A percentile compares a stretch with the other conserved stretches of the same genome.
Conservation (phyloP, 1,284 basidiomycete genomes). For the Trametes polyzona region DNA sequence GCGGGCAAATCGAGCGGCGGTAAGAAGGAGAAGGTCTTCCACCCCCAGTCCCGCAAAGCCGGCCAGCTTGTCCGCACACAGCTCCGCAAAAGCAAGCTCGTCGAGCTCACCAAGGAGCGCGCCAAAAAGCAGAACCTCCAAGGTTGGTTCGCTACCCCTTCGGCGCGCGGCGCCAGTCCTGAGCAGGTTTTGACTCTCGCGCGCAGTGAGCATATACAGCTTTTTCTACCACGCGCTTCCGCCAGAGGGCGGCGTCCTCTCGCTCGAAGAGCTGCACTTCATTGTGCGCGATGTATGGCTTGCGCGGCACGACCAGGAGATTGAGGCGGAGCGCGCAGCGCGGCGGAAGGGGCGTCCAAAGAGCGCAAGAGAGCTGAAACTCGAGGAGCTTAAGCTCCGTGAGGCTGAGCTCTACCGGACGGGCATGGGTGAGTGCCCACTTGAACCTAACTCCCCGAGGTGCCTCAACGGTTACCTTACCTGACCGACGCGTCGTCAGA, state of each 20-base stretch:
- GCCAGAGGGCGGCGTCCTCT: constrained; percentile 56
- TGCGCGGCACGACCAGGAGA: constrained; percentile 68
- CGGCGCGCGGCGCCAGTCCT: too few relatives aligned
- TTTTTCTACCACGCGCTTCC: constrained; percentile 84
- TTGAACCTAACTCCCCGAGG: too few relatives aligned
- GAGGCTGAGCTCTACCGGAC: constrained; percentile 81
- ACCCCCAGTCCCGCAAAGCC: constrained; percentile 83
- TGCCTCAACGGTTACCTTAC: not conserved
- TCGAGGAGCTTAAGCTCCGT: constrained; percentile 73
- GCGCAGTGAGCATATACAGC: constrained; percentile 69
- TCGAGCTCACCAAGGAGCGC: constrained; percentile 58
- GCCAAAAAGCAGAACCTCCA: constrained; percentile 56
- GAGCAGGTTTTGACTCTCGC: too few relatives aligned
- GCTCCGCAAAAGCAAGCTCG: constrained; percentile 73
- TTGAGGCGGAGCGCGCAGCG: constrained; percentile 64
- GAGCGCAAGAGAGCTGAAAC: constrained; percentile 65
- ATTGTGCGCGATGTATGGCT: constrained; percentile 77
- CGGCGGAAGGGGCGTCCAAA: constrained; percentile 82
- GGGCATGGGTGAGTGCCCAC: constrained; percentile 70
- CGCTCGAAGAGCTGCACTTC: constrained; percentile 69
- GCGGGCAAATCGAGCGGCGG: constrained; percentile 26
- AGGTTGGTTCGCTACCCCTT: constrained; percentile 41
- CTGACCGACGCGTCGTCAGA: too few relatives aligned
- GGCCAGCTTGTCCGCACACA: constrained; percentile 76
- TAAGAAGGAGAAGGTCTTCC: constrained; percentile 79